phyloP scores from a whole-genome alignment of 2,329 filamentous ascomycete genomes.

The Hawksworthiomyces lignivorus region DNA sequence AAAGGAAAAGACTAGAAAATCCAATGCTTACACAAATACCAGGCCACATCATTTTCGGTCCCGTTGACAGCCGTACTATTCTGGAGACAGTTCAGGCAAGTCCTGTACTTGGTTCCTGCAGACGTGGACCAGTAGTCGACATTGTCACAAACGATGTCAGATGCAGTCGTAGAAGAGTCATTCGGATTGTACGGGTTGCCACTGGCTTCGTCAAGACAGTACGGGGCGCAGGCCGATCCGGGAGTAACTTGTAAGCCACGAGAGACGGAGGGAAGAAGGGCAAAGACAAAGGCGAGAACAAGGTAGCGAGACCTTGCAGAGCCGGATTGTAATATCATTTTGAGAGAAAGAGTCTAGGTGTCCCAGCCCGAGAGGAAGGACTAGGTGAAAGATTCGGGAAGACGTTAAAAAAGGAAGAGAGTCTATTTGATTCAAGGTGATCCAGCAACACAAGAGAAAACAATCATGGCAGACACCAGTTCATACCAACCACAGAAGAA shows the following conservation, averaged over 20 bases:
- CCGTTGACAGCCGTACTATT: constrained; percentile 33
- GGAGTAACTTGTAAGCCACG: constrained; percentile 39
- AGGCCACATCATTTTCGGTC: constrained; percentile 33
- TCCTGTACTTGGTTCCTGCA: constrained; percentile 37
- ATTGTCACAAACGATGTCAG: constrained; percentile 41
- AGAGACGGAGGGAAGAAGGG: constrained; percentile 10
- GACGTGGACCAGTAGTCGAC: constrained; percentile 28
- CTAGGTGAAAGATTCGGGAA: background rate
- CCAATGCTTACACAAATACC: constrained; percentile 38
- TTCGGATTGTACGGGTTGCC: constrained; percentile 26
- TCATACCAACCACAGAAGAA: background rate
- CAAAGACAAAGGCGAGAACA: background rate
- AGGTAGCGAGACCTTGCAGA: too few relatives aligned
- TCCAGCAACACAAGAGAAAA: background rate
- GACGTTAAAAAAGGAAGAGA: background rate
- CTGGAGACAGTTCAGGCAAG: constrained; percentile 39
- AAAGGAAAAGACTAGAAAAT: background rate
- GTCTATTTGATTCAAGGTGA: background rate
- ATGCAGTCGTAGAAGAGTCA: constrained; percentile 33
- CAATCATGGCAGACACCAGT: constrained; percentile 8
- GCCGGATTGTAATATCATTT: too few relatives aligned
- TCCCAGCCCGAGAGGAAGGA: too few relatives aligned
- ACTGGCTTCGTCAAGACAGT: constrained; percentile 35
- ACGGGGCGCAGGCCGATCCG: constrained; percentile 40
- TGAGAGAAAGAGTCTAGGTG: too few relatives aligned